phyloP scores from a whole-genome alignment of 2,329 filamentous ascomycete species.

The Penicillium brevicompactum region DNA sequence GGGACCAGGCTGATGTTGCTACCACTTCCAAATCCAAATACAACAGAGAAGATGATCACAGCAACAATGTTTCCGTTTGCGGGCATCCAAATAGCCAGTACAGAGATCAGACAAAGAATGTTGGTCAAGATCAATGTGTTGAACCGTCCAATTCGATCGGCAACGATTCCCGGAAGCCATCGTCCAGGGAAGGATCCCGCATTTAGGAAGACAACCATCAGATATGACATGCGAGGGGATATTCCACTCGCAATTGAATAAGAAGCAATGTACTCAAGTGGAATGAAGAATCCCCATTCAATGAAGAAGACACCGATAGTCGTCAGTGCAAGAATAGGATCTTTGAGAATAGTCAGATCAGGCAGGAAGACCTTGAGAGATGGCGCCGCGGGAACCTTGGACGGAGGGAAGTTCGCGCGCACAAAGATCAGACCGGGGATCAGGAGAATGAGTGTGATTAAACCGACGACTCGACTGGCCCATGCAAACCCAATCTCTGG shows the following conservation, averaged over 20 bases:
- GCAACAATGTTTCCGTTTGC: constrained; percentile 19
- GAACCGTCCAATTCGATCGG: constrained; percentile 37
- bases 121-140: constrained; percentile 33
- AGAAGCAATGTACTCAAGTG: constrained; percentile 37
- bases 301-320: constrained; percentile 36
- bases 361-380: constrained; percentile 19
- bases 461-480: constrained; percentile 16
- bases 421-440: constrained; percentile 17
- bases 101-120: constrained; percentile 26
- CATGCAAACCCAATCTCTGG: constrained; percentile 20
- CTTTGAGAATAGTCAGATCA: constrained; percentile 15
- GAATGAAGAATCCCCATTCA: constrained; percentile 41
- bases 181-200: constrained; percentile 35
- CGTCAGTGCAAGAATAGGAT: constrained; percentile 22
- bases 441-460: constrained; percentile 18
- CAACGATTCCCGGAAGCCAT: constrained; percentile 33
- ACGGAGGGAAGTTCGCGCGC: constrained; percentile 11
- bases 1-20: constrained; percentile 43
- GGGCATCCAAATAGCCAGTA: constrained; percentile 33
- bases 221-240: constrained; percentile 27
- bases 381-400: constrained; percentile 9
- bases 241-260: constrained; percentile 33
- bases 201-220: constrained; percentile 36
- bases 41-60: constrained; percentile 23
- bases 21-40: constrained; percentile 42